phyloP scores from a whole-genome alignment of 495 filamentous ascomycete genomes.

The Penicillium mononematosum region DNA sequence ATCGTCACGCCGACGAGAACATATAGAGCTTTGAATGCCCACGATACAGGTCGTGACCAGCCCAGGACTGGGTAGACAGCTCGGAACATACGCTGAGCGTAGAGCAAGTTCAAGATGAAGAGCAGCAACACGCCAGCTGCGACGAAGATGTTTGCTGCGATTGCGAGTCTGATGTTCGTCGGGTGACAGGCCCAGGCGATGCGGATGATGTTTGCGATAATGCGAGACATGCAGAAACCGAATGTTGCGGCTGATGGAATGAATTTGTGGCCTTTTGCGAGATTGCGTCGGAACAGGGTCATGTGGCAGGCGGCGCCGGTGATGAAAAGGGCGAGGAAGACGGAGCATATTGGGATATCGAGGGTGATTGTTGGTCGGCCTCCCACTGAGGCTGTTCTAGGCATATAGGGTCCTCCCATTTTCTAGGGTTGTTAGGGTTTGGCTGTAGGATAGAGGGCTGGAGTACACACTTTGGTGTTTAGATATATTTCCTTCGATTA shows the following conservation, averaged over 20 bases:
- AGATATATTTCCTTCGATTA: neutral
- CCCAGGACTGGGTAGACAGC: slow-evolving; percentile 70
- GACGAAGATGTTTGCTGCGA: slow-evolving; percentile 73
- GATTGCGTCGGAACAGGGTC: slow-evolving; percentile 63
- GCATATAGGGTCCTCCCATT: slow-evolving; percentile 41
- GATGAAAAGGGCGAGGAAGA: slow-evolving; percentile 67
- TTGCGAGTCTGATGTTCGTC: slow-evolving; percentile 53
- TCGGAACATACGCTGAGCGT: slow-evolving; percentile 73
- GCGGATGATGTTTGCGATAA: slow-evolving; percentile 62
- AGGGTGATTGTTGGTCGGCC: slow-evolving; percentile 52
- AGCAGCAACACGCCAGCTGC: slow-evolving; percentile 73
- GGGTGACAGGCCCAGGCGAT: slow-evolving; percentile 49
- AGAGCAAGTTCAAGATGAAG: slow-evolving; percentile 79
- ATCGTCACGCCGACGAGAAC: slow-evolving; percentile 59
- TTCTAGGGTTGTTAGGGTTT: neutral
- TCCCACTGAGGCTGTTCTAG: slow-evolving; percentile 54
- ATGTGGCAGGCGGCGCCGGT: slow-evolving; percentile 59
- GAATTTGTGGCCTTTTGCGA: slow-evolving; percentile 61
- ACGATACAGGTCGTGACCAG: slow-evolving; percentile 54
- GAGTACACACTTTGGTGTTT: neutral
- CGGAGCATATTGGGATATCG: slow-evolving; percentile 64
- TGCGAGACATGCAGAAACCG: slow-evolving; percentile 76
- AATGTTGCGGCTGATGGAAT: slow-evolving; percentile 65
- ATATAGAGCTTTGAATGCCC: slow-evolving; percentile 58
- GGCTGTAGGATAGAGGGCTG: neutral